Conservation (phyloP, 805 yeast species). For the Saccharomycopsis olivae region DNA sequence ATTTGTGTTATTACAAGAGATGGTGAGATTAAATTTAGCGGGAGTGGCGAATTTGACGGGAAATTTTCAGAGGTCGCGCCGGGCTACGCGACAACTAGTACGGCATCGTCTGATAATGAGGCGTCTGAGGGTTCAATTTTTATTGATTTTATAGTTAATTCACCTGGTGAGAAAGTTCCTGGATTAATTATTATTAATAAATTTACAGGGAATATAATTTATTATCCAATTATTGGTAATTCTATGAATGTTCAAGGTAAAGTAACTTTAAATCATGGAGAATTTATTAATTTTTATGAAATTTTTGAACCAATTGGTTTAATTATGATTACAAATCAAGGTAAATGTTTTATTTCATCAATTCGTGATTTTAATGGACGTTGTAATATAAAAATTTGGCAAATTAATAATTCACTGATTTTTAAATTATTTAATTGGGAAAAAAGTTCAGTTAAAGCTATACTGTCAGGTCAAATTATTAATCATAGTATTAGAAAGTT, state of each 20-base stretch:
- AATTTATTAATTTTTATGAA: conserved; percentile 44
- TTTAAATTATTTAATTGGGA: conserved; percentile 23
- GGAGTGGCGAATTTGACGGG: too few species aligned
- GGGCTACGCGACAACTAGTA: too few species aligned
- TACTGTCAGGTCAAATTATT: conserved; percentile 41
- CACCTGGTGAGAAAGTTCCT: conserved; percentile 43
- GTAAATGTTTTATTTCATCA: conserved; percentile 50
- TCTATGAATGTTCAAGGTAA: conserved; percentile 32
- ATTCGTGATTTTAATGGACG: conserved; percentile 63
- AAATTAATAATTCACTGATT: conserved; percentile 23
- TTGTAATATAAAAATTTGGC: conserved; percentile 32
- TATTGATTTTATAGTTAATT: too few species aligned
- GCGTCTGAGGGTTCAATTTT: too few species aligned
- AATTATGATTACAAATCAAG: conserved; percentile 56
- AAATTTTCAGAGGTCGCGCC: too few species aligned
- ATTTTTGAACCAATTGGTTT: conserved; percentile 69
- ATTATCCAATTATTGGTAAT: conserved; percentile 64
- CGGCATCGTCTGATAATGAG: too few species aligned
- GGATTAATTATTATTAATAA: conserved; percentile 63
- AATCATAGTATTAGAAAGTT: conserved; percentile 41
- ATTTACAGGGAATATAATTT: conserved; percentile 46
- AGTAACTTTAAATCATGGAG: conserved; percentile 39
- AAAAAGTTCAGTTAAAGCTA: conserved; percentile 40
- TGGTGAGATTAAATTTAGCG: too few species aligned
- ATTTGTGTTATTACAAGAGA: too few species aligned